Conservation (phyloP, 176 grass and related monocot species). For the Hsuehochloa calcarea region DNA sequence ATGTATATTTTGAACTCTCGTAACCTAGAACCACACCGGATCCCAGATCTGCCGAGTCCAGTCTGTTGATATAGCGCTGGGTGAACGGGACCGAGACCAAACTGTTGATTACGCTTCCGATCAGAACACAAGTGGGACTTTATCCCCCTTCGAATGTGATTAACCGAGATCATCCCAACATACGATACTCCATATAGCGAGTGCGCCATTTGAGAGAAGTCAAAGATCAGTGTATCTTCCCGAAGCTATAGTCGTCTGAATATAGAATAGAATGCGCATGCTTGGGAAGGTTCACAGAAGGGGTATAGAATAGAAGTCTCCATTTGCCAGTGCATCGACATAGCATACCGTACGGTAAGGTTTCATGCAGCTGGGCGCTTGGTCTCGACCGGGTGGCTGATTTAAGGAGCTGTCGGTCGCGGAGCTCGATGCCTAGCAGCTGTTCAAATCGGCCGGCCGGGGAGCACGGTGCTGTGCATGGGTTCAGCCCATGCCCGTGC, state of each 20-base stretch:
- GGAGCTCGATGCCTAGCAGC: constrained; percentile 44
- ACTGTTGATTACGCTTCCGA: no score
- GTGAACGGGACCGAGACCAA: no score
- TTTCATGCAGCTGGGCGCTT: background rate
- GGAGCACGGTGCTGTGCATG: constrained; percentile 28
- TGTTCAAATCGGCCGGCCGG: constrained; percentile 24
- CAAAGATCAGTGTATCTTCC: constrained; percentile 44
- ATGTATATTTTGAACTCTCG: no score
- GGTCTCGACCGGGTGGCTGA: constrained; percentile 33
- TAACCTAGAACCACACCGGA: no score
- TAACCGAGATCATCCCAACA: no score
- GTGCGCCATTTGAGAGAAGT: constrained; percentile 17
- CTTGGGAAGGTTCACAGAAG: constrained; percentile 36
- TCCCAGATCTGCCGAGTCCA: no score
- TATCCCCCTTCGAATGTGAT: no score
- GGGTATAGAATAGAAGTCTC: constrained; percentile 47
- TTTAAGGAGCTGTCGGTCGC: constrained; percentile 44
- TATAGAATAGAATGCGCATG: constrained; percentile 7
- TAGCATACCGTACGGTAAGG: background rate
- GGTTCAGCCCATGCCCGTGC: constrained; percentile 16
- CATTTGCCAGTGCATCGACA: constrained; percentile 34
- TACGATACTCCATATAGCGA: no score
- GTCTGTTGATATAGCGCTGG: no score
- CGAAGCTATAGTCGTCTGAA: background rate
- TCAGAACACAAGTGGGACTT: no score